Base-by-base conservation (phyloP, 306 rosid species). In the Ammopiptanthus mongolicus region DNA sequence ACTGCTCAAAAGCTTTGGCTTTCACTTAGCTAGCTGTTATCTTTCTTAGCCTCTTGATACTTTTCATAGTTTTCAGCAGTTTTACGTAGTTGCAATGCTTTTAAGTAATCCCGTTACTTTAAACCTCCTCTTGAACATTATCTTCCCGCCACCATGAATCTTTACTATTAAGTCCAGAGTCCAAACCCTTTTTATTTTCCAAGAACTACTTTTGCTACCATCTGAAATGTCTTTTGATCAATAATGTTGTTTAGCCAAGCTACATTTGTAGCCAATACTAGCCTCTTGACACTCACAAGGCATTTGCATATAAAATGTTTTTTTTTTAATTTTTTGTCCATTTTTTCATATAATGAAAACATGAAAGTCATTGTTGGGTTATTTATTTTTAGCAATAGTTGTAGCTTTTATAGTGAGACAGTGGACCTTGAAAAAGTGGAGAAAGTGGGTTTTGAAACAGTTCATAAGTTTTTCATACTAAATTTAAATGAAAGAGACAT, bases 191-290 rank as follows among this genome's bases (percentile, higher is more conserved):
- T 42, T 58, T 42, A 73, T 46, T 58, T 55, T 9, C 58, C 18
- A 73, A 60, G 44, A 60, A 46, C 77, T 58, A 59, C 77, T 58
- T 58, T 42, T 42, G 6, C 67, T 15, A 58, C 77, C 68, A 23
- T 72, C 25, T 3, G 6, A 72, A 42, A 42, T 3, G 19, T 58
- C 46, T 58, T 58, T 9, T 25, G 34, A 57, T 72, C 67, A 72
- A 57, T 72, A 17, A 58, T 60, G 19, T 56, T 78, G 34, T 60
- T 48, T 58, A 15, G 31, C 46, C 42, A 60, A 59, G 42, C 62
- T 46, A 31, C 29, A 31, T 23, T 15, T 31, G 37, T 23, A 52
- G 37, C 5, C 12, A 33, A 55, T 65, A 77, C 9, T 59, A 58
- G 42, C 68, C 25, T 28, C 21, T 21, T 48, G 72, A 34, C 60